phyloP scores from a whole-genome alignment of 2,329 filamentous ascomycete species.

The Madurella fahalii region DNA sequence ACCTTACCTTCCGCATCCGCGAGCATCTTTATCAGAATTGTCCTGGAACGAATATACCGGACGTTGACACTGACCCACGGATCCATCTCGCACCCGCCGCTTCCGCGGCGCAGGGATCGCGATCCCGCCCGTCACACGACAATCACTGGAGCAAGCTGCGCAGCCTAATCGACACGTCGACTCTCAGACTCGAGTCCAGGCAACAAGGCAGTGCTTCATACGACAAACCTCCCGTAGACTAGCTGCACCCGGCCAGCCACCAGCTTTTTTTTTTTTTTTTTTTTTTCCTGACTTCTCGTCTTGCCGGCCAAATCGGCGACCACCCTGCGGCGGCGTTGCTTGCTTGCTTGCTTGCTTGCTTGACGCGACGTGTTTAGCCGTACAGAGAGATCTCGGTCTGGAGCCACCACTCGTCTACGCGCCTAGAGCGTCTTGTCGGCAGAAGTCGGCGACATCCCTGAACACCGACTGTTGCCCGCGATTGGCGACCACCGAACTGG shows the following conservation, averaged over 20 bases:
- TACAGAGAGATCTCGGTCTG: neutral
- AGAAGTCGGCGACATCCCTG: slow-evolving; percentile 18
- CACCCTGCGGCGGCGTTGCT: slow-evolving; percentile 11
- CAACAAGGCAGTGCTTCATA: neutral
- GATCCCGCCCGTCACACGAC: neutral
- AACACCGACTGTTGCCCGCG: slow-evolving; percentile 5
- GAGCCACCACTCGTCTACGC: slow-evolving; percentile 1
- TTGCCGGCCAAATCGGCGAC: slow-evolving; percentile 22
- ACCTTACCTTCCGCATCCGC: too few species aligned
- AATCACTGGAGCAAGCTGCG: neutral
- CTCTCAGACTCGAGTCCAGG: neutral
- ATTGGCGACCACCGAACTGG: neutral
- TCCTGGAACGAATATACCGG: slow-evolving; percentile 5
- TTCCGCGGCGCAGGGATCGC: neutral
- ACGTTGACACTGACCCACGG: neutral
- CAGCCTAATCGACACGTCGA: neutral
- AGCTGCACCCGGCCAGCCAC: slow-evolving; percentile 14
- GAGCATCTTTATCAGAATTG: too few species aligned
- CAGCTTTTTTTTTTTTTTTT: too few species aligned
- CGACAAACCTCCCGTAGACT: neutral
- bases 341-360: slow-evolving; percentile 9
- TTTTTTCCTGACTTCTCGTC: slow-evolving; percentile 8
- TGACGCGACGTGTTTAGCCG: slow-evolving; percentile 26
- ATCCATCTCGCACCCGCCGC: neutral
- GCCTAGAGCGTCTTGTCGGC: slow-evolving; percentile 11